phyloP scores from a whole-genome alignment of 805 yeast genomes.

The Metschnikowia lochheadii region DNA sequence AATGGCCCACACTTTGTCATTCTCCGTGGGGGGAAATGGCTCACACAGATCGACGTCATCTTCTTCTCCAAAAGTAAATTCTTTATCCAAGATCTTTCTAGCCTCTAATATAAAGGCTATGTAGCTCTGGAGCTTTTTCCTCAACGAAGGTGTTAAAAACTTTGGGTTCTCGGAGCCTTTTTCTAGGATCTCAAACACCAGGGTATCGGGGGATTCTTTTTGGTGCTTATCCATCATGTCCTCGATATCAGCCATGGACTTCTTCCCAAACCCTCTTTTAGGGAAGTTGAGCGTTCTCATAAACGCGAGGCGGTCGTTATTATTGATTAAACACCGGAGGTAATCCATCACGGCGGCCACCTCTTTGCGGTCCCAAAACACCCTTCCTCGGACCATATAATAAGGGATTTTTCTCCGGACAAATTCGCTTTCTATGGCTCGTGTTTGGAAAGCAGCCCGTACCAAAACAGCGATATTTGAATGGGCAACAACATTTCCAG shows the following conservation, averaged over 20 bases:
- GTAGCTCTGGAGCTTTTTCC: conserved; percentile 21
- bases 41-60: no score
- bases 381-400: conserved; percentile 62
- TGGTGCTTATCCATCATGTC: conserved; percentile 20
- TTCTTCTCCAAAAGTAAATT: neutral
- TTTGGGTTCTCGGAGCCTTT: conserved; percentile 2
- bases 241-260: conserved; percentile 33
- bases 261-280: conserved; percentile 63
- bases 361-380: conserved; percentile 78
- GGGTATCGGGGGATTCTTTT: neutral
- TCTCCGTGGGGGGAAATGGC: neutral
- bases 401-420: conserved; percentile 57
- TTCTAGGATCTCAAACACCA: conserved; percentile 11
- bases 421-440: conserved; percentile 62
- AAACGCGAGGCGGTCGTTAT: conserved; percentile 57
- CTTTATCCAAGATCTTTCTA: conserved; percentile 7
- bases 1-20: neutral
- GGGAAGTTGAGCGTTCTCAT: conserved; percentile 57
- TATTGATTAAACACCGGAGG: conserved; percentile 57
- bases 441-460: conserved; percentile 58
- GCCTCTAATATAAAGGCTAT: conserved; percentile 24
- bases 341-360: conserved; percentile 60
- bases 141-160: conserved; percentile 13
- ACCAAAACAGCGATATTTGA: conserved; percentile 72
- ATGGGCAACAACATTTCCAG: conserved; percentile 39